A percentile compares a stretch with the other conserved stretches of the same genome.
These are phyloP conservation scores for Coemansia sp. DNA, from an alignment of 192 early-diverging fungal species.

Conservation along the genomic window DNA sequence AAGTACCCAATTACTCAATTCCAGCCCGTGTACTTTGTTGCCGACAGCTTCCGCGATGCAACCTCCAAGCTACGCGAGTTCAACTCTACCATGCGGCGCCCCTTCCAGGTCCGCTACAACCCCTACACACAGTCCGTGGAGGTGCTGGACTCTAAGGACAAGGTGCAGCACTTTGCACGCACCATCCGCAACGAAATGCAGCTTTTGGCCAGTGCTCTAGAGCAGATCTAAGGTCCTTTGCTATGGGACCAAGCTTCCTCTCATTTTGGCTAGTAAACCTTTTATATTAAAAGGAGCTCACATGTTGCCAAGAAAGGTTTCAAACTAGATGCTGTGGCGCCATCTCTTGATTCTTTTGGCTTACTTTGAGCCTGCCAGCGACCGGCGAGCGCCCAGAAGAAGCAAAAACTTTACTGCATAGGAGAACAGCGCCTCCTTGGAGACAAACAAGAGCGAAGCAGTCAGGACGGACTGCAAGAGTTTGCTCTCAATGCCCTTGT, in stretches of 20 bases:
- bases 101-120: slow-evolving; percentile 90
- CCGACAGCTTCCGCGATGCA: slow-evolving; percentile 88
- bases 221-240: slow-evolving; percentile 39
- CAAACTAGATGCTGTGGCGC: too few relatives aligned
- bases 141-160: slow-evolving; percentile 86
- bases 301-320: background rate
- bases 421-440: slow-evolving; percentile 73
- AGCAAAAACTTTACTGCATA: slow-evolving; percentile 58
- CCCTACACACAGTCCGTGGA: slow-evolving; percentile 87
- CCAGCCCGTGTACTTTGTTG: slow-evolving; percentile 94
- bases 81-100: slow-evolving; percentile 69
- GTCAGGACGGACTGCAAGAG: slow-evolving; percentile 93
- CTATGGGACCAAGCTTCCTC: background rate
- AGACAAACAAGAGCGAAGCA: slow-evolving; percentile 95
- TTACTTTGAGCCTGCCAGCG: slow-evolving; percentile 34
- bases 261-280: background rate
- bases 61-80: slow-evolving; percentile 86
- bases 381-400: slow-evolving; percentile 39
- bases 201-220: slow-evolving; percentile 68
- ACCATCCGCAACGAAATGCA: slow-evolving; percentile 75
- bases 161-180: slow-evolving; percentile 73
- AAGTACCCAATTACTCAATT: slow-evolving; percentile 88
- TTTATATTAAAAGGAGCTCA: background rate
- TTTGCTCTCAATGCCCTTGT: slow-evolving; percentile 92
- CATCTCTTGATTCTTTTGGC: background rate